These are phyloP conservation scores for Tolypocladium ovalisporum DNA, from an alignment of 2,329 filamentous ascomycete species.

Conservation along the genomic window DNA sequence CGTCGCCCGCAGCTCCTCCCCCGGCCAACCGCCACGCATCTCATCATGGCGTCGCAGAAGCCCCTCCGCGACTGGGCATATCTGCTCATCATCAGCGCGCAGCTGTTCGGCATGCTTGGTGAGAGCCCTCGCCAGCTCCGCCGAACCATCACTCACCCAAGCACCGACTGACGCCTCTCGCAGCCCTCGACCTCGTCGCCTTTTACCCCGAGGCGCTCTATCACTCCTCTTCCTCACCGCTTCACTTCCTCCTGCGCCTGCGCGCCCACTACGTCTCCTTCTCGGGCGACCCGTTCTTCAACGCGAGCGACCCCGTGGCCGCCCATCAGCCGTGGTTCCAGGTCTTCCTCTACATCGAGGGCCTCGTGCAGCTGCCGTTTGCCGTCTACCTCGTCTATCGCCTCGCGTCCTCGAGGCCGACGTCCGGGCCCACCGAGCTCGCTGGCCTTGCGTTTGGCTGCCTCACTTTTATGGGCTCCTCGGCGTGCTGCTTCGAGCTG, in stretches of 20 bases:
- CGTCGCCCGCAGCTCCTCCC: not conserved
- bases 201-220: conserved; percentile 40
- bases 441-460: conserved; percentile 39
- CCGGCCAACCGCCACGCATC: no score
- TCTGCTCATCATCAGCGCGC: conserved; percentile 19
- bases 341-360: conserved; percentile 38
- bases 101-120: conserved; percentile 27
- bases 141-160: not conserved
- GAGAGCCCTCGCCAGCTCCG: conserved; percentile 2
- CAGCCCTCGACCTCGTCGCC: conserved; percentile 43
- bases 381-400: conserved; percentile 33
- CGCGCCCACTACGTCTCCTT: conserved; percentile 34
- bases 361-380: conserved; percentile 38
- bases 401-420: conserved; percentile 22
- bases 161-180: not conserved
- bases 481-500: conserved; percentile 39
- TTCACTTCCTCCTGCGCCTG: conserved; percentile 35
- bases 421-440: conserved; percentile 32
- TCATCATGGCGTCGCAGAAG: conserved; percentile 13
- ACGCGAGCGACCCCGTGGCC: conserved; percentile 20
- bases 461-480: conserved; percentile 39
- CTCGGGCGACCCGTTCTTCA: conserved; percentile 44
- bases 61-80: conserved; percentile 23
- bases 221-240: conserved; percentile 26
- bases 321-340: conserved; percentile 36